A percentile compares a stretch with the other conserved stretches of the same genome.
phyloP scores from a whole-genome alignment of 2,329 filamentous ascomycete species.

The Pochonia chlamydosporia region DNA sequence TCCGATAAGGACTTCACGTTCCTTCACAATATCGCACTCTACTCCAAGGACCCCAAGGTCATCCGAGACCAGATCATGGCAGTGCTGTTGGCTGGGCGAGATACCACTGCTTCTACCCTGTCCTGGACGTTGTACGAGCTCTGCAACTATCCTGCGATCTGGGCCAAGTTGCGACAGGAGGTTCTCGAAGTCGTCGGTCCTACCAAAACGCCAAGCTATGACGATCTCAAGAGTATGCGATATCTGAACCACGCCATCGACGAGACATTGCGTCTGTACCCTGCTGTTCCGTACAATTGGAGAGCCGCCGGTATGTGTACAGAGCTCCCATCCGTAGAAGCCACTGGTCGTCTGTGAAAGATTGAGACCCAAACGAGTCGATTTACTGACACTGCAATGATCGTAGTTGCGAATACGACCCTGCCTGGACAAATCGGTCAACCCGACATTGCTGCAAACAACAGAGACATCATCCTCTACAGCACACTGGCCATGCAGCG shows the following conservation, averaged over 20 bases:
- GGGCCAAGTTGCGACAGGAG: constrained; percentile 66
- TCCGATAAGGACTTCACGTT: constrained; percentile 74
- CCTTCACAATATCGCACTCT: constrained; percentile 75
- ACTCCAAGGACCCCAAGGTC: constrained; percentile 65
- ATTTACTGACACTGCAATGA: constrained; percentile 11
- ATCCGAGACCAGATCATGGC: constrained; percentile 82
- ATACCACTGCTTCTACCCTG: constrained; percentile 79
- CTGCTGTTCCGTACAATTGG: constrained; percentile 75
- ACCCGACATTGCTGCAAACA: constrained; percentile 54
- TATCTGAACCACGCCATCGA: constrained; percentile 70
- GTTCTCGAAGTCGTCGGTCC: constrained; percentile 63
- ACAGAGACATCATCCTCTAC: constrained; percentile 62
- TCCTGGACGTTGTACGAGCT: constrained; percentile 83
- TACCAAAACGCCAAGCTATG: constrained; percentile 61
- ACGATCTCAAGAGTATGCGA: constrained; percentile 80
- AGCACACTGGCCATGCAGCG: constrained; percentile 69
- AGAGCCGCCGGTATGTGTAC: too few species aligned
- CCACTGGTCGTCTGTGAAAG: too few species aligned
- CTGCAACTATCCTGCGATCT: constrained; percentile 60
- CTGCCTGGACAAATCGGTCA: constrained; percentile 63
- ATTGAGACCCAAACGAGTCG: too few species aligned
- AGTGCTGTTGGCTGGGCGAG: constrained; percentile 76
- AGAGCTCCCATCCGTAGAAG: too few species aligned
- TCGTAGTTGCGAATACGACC: constrained; percentile 65
- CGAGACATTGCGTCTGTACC: constrained; percentile 73